Base-by-base conservation (phyloP, 768 basidiomycete species). In the Pleurotus salmoneostramineus region DNA sequence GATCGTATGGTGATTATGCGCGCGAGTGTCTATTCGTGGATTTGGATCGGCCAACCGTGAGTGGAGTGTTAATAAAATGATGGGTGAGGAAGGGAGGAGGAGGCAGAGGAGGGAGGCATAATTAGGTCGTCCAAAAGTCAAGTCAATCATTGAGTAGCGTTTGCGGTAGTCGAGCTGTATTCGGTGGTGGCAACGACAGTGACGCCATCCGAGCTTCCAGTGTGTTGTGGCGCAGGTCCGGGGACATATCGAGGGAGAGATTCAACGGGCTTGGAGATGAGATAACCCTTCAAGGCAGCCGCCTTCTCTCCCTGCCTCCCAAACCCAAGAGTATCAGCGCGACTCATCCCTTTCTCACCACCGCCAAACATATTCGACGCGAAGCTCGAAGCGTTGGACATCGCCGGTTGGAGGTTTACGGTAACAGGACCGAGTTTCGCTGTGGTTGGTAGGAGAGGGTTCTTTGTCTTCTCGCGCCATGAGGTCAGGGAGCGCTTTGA, bases 271-370 rank as follows among this genome's bases (percentile, higher is more conserved):
- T 72, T 80, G 48, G 81, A 77, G 62, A 88, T 74, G 36, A 83
- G 57, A 69, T 82, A 86, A 3, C 84, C 90, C 65, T 79, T 82
- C 50, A 88, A 73, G 3, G 78, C 87, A 4, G 91, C 91, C 42
- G 79, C 78, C 73, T 88, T 92, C 77, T 93, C 89, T 17, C 82
- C 91, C 66, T 91, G 89, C 51, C 83, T 77, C 14, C 92, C 93
- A 63, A 94, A 95, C 1, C 93, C 92, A 67, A 83, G 80, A 3
- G 84, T 83, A 56, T 71, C 69, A 52, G 36, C 56, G 58, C 21
- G 58, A 46, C 40, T 59, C 49, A 52, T 59, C 52, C 44, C 52
- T 31, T 62, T 50, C 17, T 62, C 56, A 33, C 42, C 50, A 50
- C 62, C 40, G 40, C 54, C 51, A 34, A 60, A 48, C 32, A 54